Percentiles rank a stretch among this genome's conserved stretches.
Conservation (phyloP, 2,329 filamentous ascomycete genomes). For the Blastomyces emzantsi region DNA sequence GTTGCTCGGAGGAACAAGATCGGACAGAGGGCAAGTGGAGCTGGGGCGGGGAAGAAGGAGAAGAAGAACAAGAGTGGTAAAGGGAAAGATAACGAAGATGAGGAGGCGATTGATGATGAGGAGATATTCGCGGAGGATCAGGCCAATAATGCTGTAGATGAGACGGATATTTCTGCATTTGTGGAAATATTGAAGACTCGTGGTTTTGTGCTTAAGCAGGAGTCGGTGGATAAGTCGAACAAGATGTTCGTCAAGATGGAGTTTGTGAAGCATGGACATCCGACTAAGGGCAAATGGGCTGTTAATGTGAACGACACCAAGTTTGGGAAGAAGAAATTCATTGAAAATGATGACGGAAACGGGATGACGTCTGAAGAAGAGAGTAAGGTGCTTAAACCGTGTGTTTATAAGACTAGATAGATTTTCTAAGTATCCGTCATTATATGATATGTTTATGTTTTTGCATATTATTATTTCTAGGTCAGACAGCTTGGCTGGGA, state of each 20-base stretch:
- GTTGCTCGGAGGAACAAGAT: conserved; percentile 39
- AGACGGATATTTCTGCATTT: conserved; percentile 82
- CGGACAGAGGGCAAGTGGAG: conserved; percentile 35
- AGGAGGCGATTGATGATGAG: conserved; percentile 48
- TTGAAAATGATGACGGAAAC: conserved; percentile 49
- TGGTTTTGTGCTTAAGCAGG: conserved; percentile 73
- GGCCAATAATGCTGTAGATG: conserved; percentile 57
- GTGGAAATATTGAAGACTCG: conserved; percentile 70
- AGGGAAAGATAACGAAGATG: conserved; percentile 43
- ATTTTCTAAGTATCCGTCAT: background rate
- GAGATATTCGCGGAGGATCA: conserved; percentile 44
- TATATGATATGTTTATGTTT: conserved; percentile 5
- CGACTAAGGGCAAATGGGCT: conserved; percentile 64
- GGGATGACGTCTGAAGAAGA: conserved; percentile 52
- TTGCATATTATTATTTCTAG: background rate
- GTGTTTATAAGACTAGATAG: conserved; percentile 85
- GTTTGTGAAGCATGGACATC: conserved; percentile 74
- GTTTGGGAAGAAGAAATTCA: conserved; percentile 44
- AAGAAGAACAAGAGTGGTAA: conserved; percentile 32
- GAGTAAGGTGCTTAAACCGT: conserved; percentile 76
- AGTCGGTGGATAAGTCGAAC: conserved; percentile 71
- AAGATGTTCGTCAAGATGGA: conserved; percentile 99
- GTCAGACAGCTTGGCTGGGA: background rate
- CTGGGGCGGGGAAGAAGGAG: conserved; percentile 43
- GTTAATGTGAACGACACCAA: conserved; percentile 23